Base-by-base conservation (phyloP, 2,329 filamentous ascomycete genomes). In the Truncatella angustata region DNA sequence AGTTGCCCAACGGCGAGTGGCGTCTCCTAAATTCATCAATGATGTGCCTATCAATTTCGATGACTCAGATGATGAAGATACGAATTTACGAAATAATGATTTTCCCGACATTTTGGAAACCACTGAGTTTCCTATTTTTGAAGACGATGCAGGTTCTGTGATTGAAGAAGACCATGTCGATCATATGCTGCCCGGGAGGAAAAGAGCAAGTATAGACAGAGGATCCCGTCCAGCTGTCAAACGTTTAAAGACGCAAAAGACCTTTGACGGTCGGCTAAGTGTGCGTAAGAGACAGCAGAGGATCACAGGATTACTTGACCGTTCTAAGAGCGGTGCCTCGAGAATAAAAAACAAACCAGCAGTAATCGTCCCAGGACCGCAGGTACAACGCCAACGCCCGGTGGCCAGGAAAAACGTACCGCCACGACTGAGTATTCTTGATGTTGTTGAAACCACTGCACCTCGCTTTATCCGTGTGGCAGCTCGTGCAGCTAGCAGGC, bases 401-500 rank as follows among this genome's bases (percentile, higher is more conserved):
- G 42, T 36, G 34, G 14, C 20, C 16, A 14, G 20, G 39, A 54
- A 30, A 24, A 30, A 47, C 30, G 51, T 59, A 1, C 68, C 77
- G n/a, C 80, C 80, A 3, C 67, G 64, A 18, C 71, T 87, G 18
- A 79, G 84, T 57, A 85, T 87, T 51, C 62, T 86, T n/a, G 84
- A 87, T 64, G 76, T 84, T 20, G 71, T 79, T 40, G 76, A 79
- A 55, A 63, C 70, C 2, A 60, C 72, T 52, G 79, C 81, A 1
- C 84, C 84, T 1, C 67, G 64, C 2, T 87, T 87, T 56, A 67
- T 87, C 30, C 82, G 75, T 54, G 75, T 87, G 60, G 84, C 84
- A 47, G 82, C 81, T 39, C 80, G 84, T 14, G 74, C 80, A 49
- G 82, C 76, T 4, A 77, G 69, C 50, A 72, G 66, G 48, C 75